Evolutionary conservation across 306 rosid genomes (phyloP).

Genomic region (Cotoneaster glaucophyllus): DNA sequence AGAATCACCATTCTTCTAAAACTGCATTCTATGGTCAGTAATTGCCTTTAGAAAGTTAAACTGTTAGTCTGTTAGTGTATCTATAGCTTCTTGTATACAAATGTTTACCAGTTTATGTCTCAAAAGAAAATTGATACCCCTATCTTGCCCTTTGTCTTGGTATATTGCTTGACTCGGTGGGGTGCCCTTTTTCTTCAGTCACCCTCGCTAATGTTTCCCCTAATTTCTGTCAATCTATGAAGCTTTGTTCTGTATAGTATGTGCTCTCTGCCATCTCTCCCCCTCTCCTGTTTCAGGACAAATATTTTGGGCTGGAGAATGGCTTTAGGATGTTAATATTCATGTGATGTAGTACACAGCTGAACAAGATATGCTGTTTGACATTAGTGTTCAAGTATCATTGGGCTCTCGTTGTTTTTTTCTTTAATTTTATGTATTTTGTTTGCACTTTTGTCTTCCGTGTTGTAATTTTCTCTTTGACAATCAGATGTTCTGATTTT

Average conservation of each 20-base stretch:
- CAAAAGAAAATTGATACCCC: background rate
- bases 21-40: background rate
- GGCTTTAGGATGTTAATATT: background rate
- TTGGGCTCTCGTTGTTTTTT: background rate
- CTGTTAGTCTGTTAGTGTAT: background rate
- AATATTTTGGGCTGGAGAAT: background rate
- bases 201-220: background rate
- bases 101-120: background rate
- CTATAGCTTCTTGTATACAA: background rate
- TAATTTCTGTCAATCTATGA: background rate
- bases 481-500: constrained; percentile 20
- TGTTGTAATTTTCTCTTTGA: background rate
- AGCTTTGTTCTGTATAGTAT: background rate
- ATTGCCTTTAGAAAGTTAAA: background rate
- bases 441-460: background rate
- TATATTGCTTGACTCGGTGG: background rate
- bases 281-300: background rate
- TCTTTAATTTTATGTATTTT: background rate
- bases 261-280: background rate
- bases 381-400: background rate
- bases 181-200: background rate
- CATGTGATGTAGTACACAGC: background rate
- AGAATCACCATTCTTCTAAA: background rate
- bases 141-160: background rate
- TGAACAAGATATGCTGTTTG: background rate